These are phyloP conservation scores for Botrytis byssoidea DNA, from an alignment of 2,329 filamentous ascomycete genomes.

Conservation along the genomic window DNA sequence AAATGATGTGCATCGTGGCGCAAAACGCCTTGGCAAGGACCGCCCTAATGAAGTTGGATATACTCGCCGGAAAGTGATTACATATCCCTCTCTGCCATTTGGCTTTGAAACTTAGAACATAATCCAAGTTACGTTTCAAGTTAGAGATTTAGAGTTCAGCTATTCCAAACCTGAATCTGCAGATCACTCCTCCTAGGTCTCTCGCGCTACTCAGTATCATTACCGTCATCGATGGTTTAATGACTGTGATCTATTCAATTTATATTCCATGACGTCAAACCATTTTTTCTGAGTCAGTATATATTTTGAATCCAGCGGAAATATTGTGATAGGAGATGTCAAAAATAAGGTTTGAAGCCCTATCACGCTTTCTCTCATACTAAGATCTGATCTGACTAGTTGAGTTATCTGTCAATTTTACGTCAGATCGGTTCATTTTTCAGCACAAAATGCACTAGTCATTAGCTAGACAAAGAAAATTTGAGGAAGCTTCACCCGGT, in stretches of 20 bases:
- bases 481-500: background rate
- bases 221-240: background rate
- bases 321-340: no score
- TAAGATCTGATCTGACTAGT: fast-evolving
- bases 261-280: no score
- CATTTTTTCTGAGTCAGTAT: no score
- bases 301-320: no score
- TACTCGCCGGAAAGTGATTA: background rate
- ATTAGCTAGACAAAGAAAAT: background rate
- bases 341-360: no score
- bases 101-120: background rate
- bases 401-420: background rate
- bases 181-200: background rate
- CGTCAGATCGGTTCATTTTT: background rate
- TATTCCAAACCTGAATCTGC: background rate
- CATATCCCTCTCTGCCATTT: background rate
- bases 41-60: background rate
- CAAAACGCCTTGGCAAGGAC: background rate
- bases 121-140: background rate
- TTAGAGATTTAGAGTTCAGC: background rate
- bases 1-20: background rate
- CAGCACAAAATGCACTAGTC: background rate
- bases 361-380: no score
- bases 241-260: no score
- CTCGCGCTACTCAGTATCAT: background rate